These are phyloP conservation scores for Vaccinium corymbosum DNA, from an alignment of 148 eudicot species.

Conservation along the genomic window DNA sequence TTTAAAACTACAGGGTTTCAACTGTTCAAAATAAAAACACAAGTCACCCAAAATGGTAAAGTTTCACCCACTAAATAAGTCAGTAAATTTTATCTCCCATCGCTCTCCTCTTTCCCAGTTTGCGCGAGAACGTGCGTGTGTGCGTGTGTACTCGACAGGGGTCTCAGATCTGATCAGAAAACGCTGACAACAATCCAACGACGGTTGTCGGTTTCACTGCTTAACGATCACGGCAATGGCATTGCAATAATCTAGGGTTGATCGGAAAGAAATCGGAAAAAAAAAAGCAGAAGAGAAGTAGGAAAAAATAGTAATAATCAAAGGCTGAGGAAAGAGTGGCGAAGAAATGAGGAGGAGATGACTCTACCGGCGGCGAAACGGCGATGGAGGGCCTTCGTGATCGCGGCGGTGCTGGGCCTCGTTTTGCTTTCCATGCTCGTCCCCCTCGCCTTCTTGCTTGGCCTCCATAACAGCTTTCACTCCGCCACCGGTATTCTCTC, in stretches of 20 bases:
- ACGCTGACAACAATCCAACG: not conserved
- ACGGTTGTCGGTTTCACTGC: not conserved
- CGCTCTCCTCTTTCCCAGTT: not conserved
- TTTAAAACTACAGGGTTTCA: not conserved
- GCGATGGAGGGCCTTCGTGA: constrained; percentile 83
- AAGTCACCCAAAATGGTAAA: not conserved
- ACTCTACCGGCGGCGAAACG: constrained; percentile 34
- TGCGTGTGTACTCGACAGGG: not conserved
- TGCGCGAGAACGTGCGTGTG: not conserved
- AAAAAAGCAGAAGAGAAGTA: not conserved
- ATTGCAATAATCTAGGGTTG: not conserved
- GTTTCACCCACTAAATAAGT: not conserved
- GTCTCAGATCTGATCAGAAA: not conserved
- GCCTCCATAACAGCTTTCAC: constrained; percentile 72
- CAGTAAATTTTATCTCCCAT: not conserved
- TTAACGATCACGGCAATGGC: not conserved
- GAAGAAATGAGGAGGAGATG: not conserved
- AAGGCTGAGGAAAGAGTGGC: not conserved
- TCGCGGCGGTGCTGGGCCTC: constrained; percentile 77
- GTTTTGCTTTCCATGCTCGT: constrained; percentile 93
- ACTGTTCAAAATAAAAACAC: not conserved
- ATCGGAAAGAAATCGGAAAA: not conserved
- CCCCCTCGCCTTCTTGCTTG: constrained; percentile 82
- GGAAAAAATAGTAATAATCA: not conserved
- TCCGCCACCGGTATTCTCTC: constrained; percentile 41